Conservation (phyloP, 2,329 filamentous ascomycete species). For the Colletotrichum shisoi region DNA sequence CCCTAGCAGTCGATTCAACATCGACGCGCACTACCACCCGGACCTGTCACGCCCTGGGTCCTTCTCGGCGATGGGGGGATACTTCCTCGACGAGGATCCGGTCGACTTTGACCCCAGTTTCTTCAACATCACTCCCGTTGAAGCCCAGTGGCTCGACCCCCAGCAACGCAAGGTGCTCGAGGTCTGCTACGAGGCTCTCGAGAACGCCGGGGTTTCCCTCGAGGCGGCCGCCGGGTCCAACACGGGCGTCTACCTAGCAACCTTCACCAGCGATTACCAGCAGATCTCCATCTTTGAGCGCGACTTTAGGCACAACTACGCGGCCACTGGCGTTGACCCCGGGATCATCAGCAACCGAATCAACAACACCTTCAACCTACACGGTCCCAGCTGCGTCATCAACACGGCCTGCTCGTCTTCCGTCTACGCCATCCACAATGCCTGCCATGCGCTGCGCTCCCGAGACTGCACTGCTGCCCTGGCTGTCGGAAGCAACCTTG, state of each 20-base stretch:
- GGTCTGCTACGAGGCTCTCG: not conserved
- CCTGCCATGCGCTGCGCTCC: not conserved
- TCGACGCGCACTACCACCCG: not conserved
- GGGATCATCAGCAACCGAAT: not conserved
- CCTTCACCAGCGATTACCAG: not conserved
- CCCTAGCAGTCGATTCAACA: not conserved
- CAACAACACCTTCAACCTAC: not conserved
- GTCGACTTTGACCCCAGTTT: not conserved
- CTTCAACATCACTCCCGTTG: not conserved
- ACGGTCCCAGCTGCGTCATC: not conserved
- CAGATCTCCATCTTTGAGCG: not conserved
- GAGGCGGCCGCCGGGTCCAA: not conserved
- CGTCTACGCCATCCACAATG: not conserved
- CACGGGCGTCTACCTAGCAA: not conserved
- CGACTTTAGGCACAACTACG: not conserved
- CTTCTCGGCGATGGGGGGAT: not conserved
- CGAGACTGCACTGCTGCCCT: not conserved
- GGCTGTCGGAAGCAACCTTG: slow-evolving; percentile 14
- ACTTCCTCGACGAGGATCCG: not conserved
- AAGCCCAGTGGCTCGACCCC: not conserved
- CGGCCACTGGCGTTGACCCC: not conserved
- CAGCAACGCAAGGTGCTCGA: not conserved
- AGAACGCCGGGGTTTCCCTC: not conserved
- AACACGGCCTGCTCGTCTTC: not conserved
- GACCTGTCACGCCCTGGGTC: not conserved